These are phyloP conservation scores for Leccinum subtestaceum DNA, from an alignment of 768 basidiomycete species.

Conservation along the genomic window DNA sequence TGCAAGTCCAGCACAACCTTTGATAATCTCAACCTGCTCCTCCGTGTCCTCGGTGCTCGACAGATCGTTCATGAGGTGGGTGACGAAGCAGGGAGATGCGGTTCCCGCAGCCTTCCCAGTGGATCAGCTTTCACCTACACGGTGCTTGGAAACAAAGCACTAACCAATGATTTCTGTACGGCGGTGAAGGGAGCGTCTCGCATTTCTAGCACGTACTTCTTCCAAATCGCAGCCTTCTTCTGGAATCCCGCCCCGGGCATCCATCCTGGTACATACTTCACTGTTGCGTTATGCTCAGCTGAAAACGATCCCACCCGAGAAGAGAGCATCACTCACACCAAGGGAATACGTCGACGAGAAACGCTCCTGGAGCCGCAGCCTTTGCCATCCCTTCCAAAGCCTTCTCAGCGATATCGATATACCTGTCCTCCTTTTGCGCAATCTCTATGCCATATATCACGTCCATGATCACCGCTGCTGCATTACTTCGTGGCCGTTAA, in stretches of 20 bases:
- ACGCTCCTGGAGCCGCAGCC: slow-evolving; percentile 51
- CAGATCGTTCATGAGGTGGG: slow-evolving; percentile 25
- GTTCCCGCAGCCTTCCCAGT: slow-evolving; percentile 21
- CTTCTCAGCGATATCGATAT: slow-evolving; percentile 51
- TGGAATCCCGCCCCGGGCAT: slow-evolving; percentile 51
- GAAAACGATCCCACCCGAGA: neutral
- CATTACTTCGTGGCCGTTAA: slow-evolving; percentile 34
- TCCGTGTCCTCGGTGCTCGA: slow-evolving; percentile 3
- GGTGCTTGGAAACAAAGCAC: slow-evolving; percentile 3
- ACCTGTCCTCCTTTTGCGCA: slow-evolving; percentile 41
- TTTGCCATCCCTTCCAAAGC: slow-evolving; percentile 50
- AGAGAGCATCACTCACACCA: slow-evolving; percentile 27
- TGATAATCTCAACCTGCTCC: slow-evolving; percentile 35
- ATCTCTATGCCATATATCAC: slow-evolving; percentile 51
- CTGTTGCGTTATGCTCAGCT: slow-evolving; percentile 27
- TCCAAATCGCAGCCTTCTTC: slow-evolving; percentile 49
- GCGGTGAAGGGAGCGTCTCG: slow-evolving; percentile 42
- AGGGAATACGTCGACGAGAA: slow-evolving; percentile 51
- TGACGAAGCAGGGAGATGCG: slow-evolving; percentile 33
- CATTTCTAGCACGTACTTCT: slow-evolving; percentile 46
- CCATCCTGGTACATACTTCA: slow-evolving; percentile 54
- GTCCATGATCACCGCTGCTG: slow-evolving; percentile 52
- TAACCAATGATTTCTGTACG: slow-evolving; percentile 39
- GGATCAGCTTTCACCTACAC: neutral
- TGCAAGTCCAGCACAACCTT: slow-evolving; percentile 44